Conservation (phyloP, 1,284 basidiomycete genomes). For the Omphalotus olearius region DNA sequence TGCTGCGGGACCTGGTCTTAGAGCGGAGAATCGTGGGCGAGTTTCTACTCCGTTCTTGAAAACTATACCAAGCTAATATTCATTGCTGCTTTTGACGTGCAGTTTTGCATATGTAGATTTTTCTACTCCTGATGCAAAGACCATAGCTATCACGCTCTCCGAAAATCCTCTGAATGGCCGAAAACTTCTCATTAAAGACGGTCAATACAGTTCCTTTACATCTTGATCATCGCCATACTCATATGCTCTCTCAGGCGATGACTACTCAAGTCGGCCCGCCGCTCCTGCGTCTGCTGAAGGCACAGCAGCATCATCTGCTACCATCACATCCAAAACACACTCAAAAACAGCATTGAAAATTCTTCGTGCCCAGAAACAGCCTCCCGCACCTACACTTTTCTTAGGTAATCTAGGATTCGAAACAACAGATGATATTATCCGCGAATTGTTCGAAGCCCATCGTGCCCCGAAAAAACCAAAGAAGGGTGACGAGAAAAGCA, state of each 20-base stretch:
- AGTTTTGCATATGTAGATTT: slow-evolving; percentile 98
- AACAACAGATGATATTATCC: slow-evolving; percentile 75
- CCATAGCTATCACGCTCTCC: slow-evolving; percentile 72
- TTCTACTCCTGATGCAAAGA: slow-evolving; percentile 70
- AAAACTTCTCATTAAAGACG: slow-evolving; percentile 90
- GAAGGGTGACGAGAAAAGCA: slow-evolving; percentile 23
- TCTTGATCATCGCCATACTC: slow-evolving; percentile 12
- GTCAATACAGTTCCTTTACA: slow-evolving; percentile 39
- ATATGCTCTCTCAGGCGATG: slow-evolving; percentile 47
- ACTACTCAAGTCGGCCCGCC: slow-evolving; percentile 63
- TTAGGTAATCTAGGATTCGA: slow-evolving; percentile 88
- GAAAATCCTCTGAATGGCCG: slow-evolving; percentile 85
- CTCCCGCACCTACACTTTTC: slow-evolving; percentile 81
- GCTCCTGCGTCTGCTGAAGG: slow-evolving; percentile 29
- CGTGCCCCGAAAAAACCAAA: slow-evolving; percentile 24
- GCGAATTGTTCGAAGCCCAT: slow-evolving; percentile 69
- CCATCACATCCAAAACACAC: slow-evolving; percentile 40
- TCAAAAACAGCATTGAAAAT: slow-evolving; percentile 84
- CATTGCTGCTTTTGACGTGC: not conserved
- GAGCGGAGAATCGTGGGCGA: slow-evolving; percentile 67
- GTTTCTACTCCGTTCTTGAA: slow-evolving; percentile 21
- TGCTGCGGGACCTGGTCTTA: slow-evolving; percentile 33
- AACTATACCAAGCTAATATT: not conserved
- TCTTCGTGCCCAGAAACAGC: slow-evolving; percentile 77
- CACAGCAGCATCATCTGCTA: slow-evolving; percentile 16